Conservation (phyloP, 2,329 filamentous ascomycete genomes). For the Colletotrichum karsti region DNA sequence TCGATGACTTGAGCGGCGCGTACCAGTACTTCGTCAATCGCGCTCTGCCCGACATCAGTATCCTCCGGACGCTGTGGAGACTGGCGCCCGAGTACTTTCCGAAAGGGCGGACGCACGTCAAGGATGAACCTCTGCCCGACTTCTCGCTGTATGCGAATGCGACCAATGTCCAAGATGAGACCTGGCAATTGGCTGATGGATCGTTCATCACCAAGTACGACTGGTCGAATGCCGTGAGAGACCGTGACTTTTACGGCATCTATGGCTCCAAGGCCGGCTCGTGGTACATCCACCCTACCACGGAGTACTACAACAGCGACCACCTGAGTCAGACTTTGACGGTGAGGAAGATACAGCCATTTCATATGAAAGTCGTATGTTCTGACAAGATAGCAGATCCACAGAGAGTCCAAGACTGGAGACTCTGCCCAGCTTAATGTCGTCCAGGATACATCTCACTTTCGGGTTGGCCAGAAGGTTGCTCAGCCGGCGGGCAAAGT, state of each 20-base stretch:
- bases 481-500: slow-evolving; percentile 19
- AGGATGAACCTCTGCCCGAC: slow-evolving; percentile 26
- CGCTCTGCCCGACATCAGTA: slow-evolving; percentile 25
- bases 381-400: slow-evolving; percentile 1
- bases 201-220: slow-evolving; percentile 28
- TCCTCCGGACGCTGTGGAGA: slow-evolving; percentile 25
- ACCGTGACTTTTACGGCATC: slow-evolving; percentile 28
- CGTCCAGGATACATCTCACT: slow-evolving; percentile 28
- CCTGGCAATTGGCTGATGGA: slow-evolving; percentile 24
- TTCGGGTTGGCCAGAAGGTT: slow-evolving; percentile 19
- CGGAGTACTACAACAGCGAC: slow-evolving; percentile 26
- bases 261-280: slow-evolving; percentile 22
- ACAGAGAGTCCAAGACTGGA: slow-evolving; percentile 27
- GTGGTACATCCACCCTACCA: slow-evolving; percentile 26
- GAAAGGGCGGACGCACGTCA: slow-evolving; percentile 24
- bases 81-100: slow-evolving; percentile 22
- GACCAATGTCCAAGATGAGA: slow-evolving; percentile 29
- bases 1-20: slow-evolving; percentile 25
- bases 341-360: not conserved
- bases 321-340: slow-evolving; percentile 26
- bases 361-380: not conserved
- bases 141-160: slow-evolving; percentile 25
- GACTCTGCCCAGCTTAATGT: slow-evolving; percentile 27
- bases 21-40: slow-evolving; percentile 30
- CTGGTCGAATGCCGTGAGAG: slow-evolving; percentile 28